Evolutionary conservation across 75 land plant species (phyloP), one percentile per base, ranked within the genome.

Genomic region (Sequoia sempervirens): DNA sequence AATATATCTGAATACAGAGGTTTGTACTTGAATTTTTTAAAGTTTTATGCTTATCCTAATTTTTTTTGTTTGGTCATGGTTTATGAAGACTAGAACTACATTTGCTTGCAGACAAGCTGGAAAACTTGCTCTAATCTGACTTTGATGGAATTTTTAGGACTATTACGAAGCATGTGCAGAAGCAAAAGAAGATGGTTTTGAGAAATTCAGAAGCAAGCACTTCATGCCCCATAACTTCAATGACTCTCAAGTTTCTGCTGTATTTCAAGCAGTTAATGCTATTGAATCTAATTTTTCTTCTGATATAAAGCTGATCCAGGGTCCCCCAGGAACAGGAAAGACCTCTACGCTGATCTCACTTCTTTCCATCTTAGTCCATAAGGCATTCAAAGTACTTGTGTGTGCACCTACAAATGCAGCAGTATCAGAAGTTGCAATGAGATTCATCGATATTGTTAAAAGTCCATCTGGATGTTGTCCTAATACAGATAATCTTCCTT

Each of bases 331-430:
- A 12, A 50, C 53, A 50, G 53, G 53, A 13, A 50, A 50, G 53
- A 50, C 53, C 53, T 50, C 53, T 2, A 50, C 53, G 2, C 15
- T 50, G 53, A 50, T 50, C 53, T 50, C 53, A 50, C 53, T 50
- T 50, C 53, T 50, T 50, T 50, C 53, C 53, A 96, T 38, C 23
- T 40, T 75, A 38, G 26, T 75, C 43, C 79, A 75, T 40, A 14
- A 37, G 41, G 1, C 9, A 1, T 73, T 41, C 40, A 87, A 89
- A 37, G 87, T 90, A 30, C 86, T 94, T 75, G 75, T 85, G 66
- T 91, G 91, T 79, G 92, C 96, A 28, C 96, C 94, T 28, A 94
- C 96, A 23, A 96, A 96, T 88, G 53, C 53, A 12, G 53, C 53
- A 50, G 15, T 50, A 50, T 50, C 53, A 13, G 53, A 50, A 50